Evolutionary conservation across 257 asterid species (phyloP).

Genomic region (Solanum peruvianum): DNA sequence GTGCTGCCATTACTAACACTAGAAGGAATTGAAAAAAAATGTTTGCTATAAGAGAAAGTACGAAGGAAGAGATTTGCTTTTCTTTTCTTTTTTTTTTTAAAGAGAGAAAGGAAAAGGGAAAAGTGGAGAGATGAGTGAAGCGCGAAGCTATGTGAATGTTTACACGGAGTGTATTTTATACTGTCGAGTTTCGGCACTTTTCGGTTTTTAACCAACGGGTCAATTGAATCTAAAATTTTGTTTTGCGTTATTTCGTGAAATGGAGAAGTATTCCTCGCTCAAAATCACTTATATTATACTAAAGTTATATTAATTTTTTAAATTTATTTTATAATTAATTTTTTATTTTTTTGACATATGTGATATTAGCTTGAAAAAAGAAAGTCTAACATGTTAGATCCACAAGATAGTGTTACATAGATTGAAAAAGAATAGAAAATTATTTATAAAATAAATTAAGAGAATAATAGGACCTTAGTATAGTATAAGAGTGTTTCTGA

Average conservation of each 20-base stretch:
- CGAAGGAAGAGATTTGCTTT: background rate
- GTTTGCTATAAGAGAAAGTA: background rate
- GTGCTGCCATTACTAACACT: slow-evolving; percentile 30
- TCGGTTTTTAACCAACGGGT: background rate
- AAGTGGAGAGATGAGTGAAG: background rate
- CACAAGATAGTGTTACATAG: fast-evolving
- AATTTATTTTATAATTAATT: no score
- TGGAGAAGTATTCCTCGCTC: no score
- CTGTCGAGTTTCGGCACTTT: background rate
- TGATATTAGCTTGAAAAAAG: no score
- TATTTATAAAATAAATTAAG: no score
- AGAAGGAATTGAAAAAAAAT: background rate
- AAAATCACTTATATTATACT: no score
- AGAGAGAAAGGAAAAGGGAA: background rate
- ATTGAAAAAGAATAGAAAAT: no score
- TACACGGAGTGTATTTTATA: background rate
- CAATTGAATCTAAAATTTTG: background rate
- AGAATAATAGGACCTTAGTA: fast-evolving
- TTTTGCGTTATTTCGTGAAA: background rate
- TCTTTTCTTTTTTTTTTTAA: background rate
- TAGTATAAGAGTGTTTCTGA: no score
- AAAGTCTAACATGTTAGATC: fast-evolving
- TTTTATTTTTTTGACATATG: background rate
- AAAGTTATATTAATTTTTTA: no score
- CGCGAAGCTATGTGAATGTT: background rate